A percentile compares a stretch with the other conserved stretches of the same genome.
phyloP scores from a whole-genome alignment of 352 stramenopile species.

The Pythium sp. region DNA sequence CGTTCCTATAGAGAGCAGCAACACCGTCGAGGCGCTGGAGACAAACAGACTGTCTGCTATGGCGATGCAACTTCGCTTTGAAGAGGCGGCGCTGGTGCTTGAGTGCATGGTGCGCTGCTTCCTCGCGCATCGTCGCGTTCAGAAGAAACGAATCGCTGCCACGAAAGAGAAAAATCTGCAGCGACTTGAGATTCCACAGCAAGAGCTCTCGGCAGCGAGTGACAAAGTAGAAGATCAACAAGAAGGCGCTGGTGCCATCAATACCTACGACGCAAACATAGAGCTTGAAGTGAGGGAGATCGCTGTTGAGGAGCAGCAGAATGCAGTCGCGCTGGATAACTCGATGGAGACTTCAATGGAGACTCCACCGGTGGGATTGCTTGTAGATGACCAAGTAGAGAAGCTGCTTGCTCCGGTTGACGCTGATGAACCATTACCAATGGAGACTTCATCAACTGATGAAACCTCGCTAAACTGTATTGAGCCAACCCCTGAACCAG shows the following conservation, averaged over 20 bases:
- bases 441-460: neutral
- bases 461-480: neutral
- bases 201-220: neutral
- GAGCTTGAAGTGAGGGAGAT: neutral
- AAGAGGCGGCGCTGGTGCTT: slow-evolving; percentile 14
- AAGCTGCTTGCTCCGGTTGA: neutral
- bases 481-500: neutral
- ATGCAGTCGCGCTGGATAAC: neutral
- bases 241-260: neutral
- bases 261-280: neutral
- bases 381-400: neutral
- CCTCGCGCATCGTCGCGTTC: slow-evolving; percentile 23
- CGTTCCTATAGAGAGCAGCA: neutral
- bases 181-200: neutral
- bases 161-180: neutral
- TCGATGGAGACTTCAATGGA: neutral
- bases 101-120: slow-evolving; percentile 21
- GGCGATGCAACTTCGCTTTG: slow-evolving; percentile 12
- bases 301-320: neutral
- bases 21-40: neutral
- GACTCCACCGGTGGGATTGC: neutral
- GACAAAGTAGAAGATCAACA: neutral
- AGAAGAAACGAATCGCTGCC: slow-evolving; percentile 17
- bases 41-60: neutral
- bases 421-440: neutral